Evolutionary conservation across 768 basidiomycete species (phyloP), one percentile per base, ranked within the genome.

Genomic region (Lentinus brumalis): DNA sequence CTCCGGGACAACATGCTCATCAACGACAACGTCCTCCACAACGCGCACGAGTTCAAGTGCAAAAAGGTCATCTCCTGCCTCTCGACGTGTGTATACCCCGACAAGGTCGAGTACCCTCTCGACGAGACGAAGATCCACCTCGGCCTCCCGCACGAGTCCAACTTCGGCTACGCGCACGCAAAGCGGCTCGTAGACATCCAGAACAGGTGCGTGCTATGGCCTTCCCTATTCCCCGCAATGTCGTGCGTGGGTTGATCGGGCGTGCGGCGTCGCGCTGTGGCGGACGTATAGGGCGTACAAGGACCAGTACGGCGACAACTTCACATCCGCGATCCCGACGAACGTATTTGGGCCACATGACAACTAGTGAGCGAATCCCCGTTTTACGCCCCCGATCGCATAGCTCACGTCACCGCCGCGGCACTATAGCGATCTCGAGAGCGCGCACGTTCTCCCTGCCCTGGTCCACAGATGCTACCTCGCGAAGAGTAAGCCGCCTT

Each of bases 41-140:
- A 83, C 35, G 80, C 94, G 8, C 82, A 92, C 70, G 79, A 86
- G 64, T 77, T 81, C 68, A 79, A 85, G 52, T 81, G 82, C 21
- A 66, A 82, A 63, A 98, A 97, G 75, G 82, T 96, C 66, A 89
- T 98, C 59, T 97, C 96, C 12, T 98, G 96, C 71, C 85, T 98
- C 41, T 97, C 96, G 10, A 98, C 96, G 44, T 98, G 96, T 71
- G 94, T 98, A 49, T 98, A 96, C 80, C 96, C 96, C 0, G 96
- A 98, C 75, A 91, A 94, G 73, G 94, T 96, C 65, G 83, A 86
- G 54, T 97, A 96, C 73, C 96, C 96, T 14, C 84, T 98, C 30
- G 91, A 94, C 66, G 96, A 98, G 77, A 85, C 81, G 67, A 96
- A 95, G 77, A 89, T 98, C 59, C 96, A 98, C 75, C 81, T 82